Evolutionary conservation across 1,284 basidiomycete genomes (phyloP), one percentile per base, ranked within the genome.

Genomic region (Ustilago bromivora): DNA sequence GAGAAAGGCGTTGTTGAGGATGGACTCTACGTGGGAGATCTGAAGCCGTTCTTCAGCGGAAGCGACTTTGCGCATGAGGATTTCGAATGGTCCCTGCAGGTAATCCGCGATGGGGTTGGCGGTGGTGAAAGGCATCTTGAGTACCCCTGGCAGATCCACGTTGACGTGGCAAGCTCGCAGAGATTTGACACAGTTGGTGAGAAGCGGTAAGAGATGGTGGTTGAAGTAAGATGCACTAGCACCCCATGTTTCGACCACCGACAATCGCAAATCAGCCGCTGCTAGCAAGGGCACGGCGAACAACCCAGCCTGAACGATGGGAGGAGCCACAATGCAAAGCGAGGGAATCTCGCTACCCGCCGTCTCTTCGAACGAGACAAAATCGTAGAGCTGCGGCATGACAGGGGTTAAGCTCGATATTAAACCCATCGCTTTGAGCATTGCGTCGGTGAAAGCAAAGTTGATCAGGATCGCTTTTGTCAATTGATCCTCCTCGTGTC

Each of bases 141-240:
- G 62, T 17, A 69, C 63, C 6, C 74, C 66, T 0, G 74, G 69
- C 40, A 69, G 63, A 15, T 68, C 53, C 34, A 77, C 69, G 15
- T 55, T 60, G 43, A 77, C 70, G 54, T 77, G 70, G 15, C 66
- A 63, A 23, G 74, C 56, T 10, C 74, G 66, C 5, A 77, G 54
- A 55, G 74, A 72, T 49, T 77, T 72, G 63, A 77, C 70, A 46
- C 70, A 77, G 32, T 72, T 72, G 38, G 74, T 70, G 8, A 72
- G 55, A 49, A 77, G 34, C 6, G 74, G 61, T 56, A 72, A 23
- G 40, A 77, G 63, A 38, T 69, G 70, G 15, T 61, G 74, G 35
- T 72, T 77, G 63, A 77, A 77, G 55, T 77, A 67, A 23, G 70
- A 68, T 1, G 74, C 70, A 32, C 63, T 63, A 11, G 66, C 62